Conservation (phyloP, 2,329 filamentous ascomycete genomes). For the Neocatenulostroma microsporum region DNA sequence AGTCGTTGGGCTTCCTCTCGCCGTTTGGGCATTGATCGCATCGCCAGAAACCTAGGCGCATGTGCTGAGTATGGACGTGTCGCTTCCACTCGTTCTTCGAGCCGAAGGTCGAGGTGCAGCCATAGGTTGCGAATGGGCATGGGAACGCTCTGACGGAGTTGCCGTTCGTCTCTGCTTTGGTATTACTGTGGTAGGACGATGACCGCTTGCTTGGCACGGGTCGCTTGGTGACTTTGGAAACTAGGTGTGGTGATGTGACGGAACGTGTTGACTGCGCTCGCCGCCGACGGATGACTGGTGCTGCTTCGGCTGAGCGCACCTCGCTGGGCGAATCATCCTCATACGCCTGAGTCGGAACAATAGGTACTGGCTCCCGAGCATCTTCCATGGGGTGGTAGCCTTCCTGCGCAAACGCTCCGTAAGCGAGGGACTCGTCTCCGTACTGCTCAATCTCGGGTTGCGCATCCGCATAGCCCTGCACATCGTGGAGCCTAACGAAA, state of each 20-base stretch:
- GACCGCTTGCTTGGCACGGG: slow-evolving; percentile 8
- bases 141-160: slow-evolving; percentile 45
- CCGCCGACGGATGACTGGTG: slow-evolving; percentile 13
- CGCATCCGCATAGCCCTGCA: slow-evolving; percentile 18
- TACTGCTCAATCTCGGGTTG: slow-evolving; percentile 9
- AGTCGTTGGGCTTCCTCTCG: slow-evolving; percentile 48
- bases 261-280: slow-evolving; percentile 10
- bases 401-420: slow-evolving; percentile 14
- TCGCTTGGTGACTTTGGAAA: slow-evolving; percentile 13
- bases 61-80: slow-evolving; percentile 72
- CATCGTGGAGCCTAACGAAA: slow-evolving; percentile 19
- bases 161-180: not conserved
- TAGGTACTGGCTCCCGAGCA: not conserved
- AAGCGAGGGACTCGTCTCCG: slow-evolving; percentile 8
- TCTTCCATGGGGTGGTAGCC: slow-evolving; percentile 18
- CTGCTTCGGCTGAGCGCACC: slow-evolving; percentile 4
- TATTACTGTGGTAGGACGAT: slow-evolving; percentile 5
- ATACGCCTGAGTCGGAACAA: not conserved
- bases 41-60: slow-evolving; percentile 65
- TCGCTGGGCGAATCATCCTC: too few species aligned
- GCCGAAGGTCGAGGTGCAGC: slow-evolving; percentile 63
- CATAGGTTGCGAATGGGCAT: slow-evolving; percentile 72
- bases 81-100: slow-evolving; percentile 96
- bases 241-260: slow-evolving; percentile 1
- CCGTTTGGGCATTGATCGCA: slow-evolving; percentile 55